phyloP scores from a whole-genome alignment of 2,329 filamentous ascomycete species.

The Diplodia corticola region DNA sequence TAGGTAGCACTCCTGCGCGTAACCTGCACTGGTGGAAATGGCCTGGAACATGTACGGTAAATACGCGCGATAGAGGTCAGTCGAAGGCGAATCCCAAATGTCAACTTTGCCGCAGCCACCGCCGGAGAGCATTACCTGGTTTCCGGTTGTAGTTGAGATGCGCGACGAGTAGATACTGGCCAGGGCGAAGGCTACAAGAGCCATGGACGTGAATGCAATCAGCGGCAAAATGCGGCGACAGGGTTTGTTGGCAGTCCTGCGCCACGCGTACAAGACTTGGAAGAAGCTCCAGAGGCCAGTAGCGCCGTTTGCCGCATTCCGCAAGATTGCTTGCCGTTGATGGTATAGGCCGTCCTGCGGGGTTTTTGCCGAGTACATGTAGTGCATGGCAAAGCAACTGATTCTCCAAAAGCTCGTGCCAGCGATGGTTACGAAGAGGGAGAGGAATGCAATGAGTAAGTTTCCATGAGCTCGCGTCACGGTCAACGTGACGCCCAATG shows the following conservation, averaged over 20 bases:
- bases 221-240: slow-evolving; percentile 20
- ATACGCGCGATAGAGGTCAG: not conserved
- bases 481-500: slow-evolving; percentile 38
- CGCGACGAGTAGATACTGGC: slow-evolving; percentile 21
- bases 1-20: slow-evolving; percentile 7
- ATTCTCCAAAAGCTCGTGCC: slow-evolving; percentile 29
- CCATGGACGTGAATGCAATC: not conserved
- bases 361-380: slow-evolving; percentile 22
- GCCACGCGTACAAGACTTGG: not conserved
- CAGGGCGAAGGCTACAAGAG: not conserved
- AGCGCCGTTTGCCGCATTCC: slow-evolving; percentile 19
- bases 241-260: slow-evolving; percentile 12
- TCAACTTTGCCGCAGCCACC: not conserved
- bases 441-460: slow-evolving; percentile 38
- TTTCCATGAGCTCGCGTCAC: slow-evolving; percentile 31
- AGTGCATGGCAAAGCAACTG: slow-evolving; percentile 28
- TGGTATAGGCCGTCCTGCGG: slow-evolving; percentile 31
- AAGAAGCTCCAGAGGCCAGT: not conserved
- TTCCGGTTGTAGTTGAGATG: not conserved
- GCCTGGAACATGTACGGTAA: not conserved
- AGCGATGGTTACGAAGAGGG: slow-evolving; percentile 34
- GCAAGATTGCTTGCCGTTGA: slow-evolving; percentile 24
- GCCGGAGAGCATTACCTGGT: slow-evolving; percentile 3
- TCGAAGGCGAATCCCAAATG: too few species aligned
- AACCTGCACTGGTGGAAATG: not conserved